phyloP scores from a whole-genome alignment of 192 early-diverging fungal species.

The Kappamyces sp. region DNA sequence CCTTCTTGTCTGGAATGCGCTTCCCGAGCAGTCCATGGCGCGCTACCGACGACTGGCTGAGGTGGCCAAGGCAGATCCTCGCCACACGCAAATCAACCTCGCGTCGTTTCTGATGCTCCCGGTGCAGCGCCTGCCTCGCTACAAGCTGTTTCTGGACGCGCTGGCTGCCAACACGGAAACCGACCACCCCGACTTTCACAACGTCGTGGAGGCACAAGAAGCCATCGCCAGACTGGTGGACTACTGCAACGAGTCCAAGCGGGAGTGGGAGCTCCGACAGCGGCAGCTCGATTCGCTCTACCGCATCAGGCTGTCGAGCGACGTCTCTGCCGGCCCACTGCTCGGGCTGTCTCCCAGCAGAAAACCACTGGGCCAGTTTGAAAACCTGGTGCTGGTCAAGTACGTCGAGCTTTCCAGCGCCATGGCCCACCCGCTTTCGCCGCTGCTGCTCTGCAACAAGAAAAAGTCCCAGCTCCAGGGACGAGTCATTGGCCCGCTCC shows the following conservation, averaged over 20 bases:
- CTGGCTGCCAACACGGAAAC: slow-evolving; percentile 72
- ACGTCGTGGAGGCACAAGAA: slow-evolving; percentile 57
- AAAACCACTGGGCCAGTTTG: too few species aligned
- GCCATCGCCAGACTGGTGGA: slow-evolving; percentile 64
- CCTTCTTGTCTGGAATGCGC: not conserved
- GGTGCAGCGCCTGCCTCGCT: slow-evolving; percentile 90
- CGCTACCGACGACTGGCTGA: not conserved
- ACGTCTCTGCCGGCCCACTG: too few species aligned
- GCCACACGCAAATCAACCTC: slow-evolving; percentile 73
- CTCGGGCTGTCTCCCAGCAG: too few species aligned
- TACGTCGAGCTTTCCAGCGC: too few species aligned
- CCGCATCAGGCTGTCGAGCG: too few species aligned
- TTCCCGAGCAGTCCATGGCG: not conserved
- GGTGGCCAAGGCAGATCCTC: slow-evolving; percentile 37
- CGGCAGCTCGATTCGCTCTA: slow-evolving; percentile 22
- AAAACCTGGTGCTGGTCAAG: too few species aligned
- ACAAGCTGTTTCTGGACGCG: slow-evolving; percentile 79
- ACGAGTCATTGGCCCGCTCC: not conserved
- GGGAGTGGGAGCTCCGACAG: slow-evolving; percentile 51
- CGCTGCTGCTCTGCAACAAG: not conserved
- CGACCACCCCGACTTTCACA: slow-evolving; percentile 71
- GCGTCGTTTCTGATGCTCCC: slow-evolving; percentile 84
- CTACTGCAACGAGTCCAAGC: slow-evolving; percentile 84
- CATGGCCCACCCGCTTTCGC: too few species aligned
- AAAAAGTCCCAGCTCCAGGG: slow-evolving; percentile 3